A percentile compares a stretch with the other conserved stretches of the same genome.
Conservation (phyloP, 495 filamentous ascomycete species). For the Hypoxylon cercidicola region DNA sequence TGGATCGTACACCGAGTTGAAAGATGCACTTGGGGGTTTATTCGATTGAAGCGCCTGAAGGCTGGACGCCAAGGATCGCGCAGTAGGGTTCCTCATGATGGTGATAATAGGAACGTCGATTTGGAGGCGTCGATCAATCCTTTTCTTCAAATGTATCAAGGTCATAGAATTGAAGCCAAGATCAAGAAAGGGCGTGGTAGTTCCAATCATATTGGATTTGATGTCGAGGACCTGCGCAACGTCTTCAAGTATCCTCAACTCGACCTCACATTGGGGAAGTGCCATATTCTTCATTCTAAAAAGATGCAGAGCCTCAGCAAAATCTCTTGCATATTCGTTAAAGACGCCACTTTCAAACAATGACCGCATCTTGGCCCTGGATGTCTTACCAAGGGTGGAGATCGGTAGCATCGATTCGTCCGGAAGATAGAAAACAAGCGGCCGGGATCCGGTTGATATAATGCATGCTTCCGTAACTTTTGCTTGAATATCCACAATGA, state of each 20-base stretch:
- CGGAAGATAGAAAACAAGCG: no score
- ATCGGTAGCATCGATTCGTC: slow-evolving; percentile 36
- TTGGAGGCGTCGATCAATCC: slow-evolving; percentile 30
- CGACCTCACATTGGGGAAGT: no score
- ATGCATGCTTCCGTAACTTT: no score
- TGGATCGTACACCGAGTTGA: slow-evolving; percentile 53
- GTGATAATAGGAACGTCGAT: slow-evolving; percentile 51
- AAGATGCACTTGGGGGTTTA: background rate
- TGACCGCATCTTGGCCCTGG: slow-evolving; percentile 51
- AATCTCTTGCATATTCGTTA: slow-evolving; percentile 21
- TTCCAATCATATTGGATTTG: slow-evolving; percentile 8
- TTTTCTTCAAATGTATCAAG: slow-evolving; percentile 50
- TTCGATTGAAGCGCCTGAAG: background rate
- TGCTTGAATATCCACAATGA: no score
- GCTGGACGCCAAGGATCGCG: slow-evolving; percentile 45
- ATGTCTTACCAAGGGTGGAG: slow-evolving; percentile 62
- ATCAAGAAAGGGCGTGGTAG: slow-evolving; percentile 47
- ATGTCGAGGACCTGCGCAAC: slow-evolving; percentile 9
- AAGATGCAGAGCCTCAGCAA: no score
- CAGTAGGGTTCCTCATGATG: slow-evolving; percentile 55
- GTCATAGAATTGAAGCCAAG: slow-evolving; percentile 59
- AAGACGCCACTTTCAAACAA: slow-evolving; percentile 50
- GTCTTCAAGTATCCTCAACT: slow-evolving; percentile 5
- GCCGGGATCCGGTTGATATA: no score
- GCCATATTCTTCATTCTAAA: no score